phyloP scores from a whole-genome alignment of 192 early-diverging fungal genomes.

The Kappamyces sp. region DNA sequence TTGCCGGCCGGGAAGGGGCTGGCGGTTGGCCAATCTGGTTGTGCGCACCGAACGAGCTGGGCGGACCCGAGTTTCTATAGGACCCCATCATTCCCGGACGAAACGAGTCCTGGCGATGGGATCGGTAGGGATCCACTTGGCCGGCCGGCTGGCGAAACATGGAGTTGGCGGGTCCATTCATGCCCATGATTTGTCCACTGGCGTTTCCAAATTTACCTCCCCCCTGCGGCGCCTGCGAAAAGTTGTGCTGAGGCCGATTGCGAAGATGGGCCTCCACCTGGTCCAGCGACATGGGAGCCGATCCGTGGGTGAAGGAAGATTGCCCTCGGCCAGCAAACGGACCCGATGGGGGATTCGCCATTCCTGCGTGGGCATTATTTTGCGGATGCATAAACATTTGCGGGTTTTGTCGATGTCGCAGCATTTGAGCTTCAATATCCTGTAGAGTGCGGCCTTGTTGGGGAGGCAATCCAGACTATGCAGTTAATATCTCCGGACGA shows the following conservation, averaged over 20 bases:
- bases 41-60: too few relatives aligned
- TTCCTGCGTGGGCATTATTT: constrained; percentile 4
- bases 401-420: background rate
- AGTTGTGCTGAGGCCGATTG: constrained; percentile 1
- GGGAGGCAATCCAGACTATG: background rate
- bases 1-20: too few relatives aligned
- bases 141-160: constrained; percentile 18
- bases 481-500: background rate
- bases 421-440: constrained; percentile 31
- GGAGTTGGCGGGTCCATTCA: background rate
- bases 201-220: background rate
- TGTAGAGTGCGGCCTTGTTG: constrained; percentile 19
- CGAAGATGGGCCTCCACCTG: constrained; percentile 15
- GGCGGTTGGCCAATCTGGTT: too few relatives aligned
- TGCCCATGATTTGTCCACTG: constrained; percentile 21
- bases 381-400: constrained; percentile 1
- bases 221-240: background rate
- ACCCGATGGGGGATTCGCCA: constrained; percentile 21
- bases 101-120: constrained; percentile 3
- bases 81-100: background rate
- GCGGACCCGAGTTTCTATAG: too few relatives aligned
- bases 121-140: constrained; percentile 23
- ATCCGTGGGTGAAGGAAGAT: constrained; percentile 5
- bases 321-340: constrained; percentile 5
- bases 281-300: constrained; percentile 11